Evolutionary conservation across 352 stramenopile genomes (phyloP).

Genomic region (Pythium apleroticum): DNA sequence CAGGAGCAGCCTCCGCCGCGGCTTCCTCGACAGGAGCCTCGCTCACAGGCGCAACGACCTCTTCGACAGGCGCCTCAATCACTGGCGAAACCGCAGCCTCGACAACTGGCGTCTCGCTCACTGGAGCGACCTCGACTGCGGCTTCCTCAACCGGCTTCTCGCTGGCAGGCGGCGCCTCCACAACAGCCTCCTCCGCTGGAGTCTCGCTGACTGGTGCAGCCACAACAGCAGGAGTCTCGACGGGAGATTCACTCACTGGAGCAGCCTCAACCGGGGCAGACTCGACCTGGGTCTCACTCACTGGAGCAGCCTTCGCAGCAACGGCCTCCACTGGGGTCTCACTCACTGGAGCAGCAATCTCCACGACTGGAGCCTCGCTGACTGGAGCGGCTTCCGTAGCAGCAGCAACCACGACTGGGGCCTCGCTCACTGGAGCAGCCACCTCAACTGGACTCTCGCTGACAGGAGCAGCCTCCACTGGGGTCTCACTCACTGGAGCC

Average conservation of each 20-base stretch:
- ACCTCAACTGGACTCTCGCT: not conserved
- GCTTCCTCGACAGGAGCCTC: not conserved
- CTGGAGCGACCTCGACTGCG: not conserved
- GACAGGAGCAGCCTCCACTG: not conserved
- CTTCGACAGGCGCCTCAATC: constrained; percentile 1
- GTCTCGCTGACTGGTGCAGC: not conserved
- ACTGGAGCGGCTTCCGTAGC: not conserved
- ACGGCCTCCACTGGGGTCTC: not conserved
- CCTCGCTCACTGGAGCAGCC: not conserved
- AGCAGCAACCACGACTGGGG: not conserved
- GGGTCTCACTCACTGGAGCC: not conserved
- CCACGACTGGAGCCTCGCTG: constrained; percentile 4
- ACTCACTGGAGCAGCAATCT: not conserved
- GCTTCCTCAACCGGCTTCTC: not conserved
- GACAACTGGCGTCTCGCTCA: not conserved
- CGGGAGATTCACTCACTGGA: constrained; percentile 4
- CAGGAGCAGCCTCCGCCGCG: not conserved
- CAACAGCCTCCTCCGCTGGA: not conserved
- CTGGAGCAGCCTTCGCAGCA: not conserved
- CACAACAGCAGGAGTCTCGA: constrained; percentile 9
- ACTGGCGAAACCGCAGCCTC: not conserved
- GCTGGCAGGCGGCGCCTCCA: not conserved
- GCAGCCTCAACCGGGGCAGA: not conserved
- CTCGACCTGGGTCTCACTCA: not conserved
- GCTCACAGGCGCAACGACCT: not conserved